phyloP scores from a whole-genome alignment of 306 rosid genomes.

The Prunus persica region DNA sequence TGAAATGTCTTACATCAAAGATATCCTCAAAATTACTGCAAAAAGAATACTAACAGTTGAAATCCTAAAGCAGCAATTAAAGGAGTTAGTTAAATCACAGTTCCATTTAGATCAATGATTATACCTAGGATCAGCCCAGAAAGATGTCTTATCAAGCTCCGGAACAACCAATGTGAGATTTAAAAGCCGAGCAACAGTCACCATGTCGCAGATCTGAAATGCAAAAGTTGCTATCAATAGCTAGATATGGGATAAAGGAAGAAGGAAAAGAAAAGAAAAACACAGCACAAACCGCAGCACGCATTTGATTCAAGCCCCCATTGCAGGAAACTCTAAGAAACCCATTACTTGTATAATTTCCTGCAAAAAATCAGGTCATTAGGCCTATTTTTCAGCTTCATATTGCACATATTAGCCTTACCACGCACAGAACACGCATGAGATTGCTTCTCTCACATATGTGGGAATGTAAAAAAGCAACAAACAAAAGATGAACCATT shows the following conservation, averaged over 20 bases:
- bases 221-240: conserved; percentile 26
- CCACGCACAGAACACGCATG: background rate
- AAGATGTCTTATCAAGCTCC: conserved; percentile 92
- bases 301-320: conserved; percentile 99
- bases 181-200: conserved; percentile 85
- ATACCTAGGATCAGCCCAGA: conserved; percentile 99
- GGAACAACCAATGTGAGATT: conserved; percentile 96
- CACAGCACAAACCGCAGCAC: conserved; percentile 83
- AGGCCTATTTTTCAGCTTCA: background rate
- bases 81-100: conserved; percentile 12
- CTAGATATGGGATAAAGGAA: conserved; percentile 14
- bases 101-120: conserved; percentile 21
- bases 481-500: background rate
- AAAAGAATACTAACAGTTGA: conserved; percentile 27
- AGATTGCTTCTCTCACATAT: background rate
- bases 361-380: conserved; percentile 48
- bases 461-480: background rate
- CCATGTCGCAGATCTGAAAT: conserved; percentile 98
- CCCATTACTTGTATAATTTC: conserved; percentile 95
- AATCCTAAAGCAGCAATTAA: conserved; percentile 21
- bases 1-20: conserved; percentile 87
- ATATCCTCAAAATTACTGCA: conserved; percentile 94
- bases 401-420: background rate
- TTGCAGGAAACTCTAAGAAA: conserved; percentile 96
- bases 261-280: conserved; percentile 12